Evolutionary conservation across 1,139 yeast species (phyloP), one percentile per base, ranked within the genome.

Genomic region (Taphrina flavorubra): DNA sequence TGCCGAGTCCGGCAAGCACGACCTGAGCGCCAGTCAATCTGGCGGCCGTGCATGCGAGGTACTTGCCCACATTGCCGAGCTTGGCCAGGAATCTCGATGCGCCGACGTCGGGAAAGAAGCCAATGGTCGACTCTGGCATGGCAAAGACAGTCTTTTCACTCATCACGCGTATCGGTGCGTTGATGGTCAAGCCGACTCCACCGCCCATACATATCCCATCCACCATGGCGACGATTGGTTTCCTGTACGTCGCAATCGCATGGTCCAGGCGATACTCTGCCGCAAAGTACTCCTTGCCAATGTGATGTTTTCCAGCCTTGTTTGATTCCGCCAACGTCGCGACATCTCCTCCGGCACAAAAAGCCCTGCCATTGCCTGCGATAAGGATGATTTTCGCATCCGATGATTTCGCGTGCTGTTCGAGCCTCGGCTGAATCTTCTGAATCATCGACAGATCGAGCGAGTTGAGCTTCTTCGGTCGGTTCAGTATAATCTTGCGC

Each of bases 51-150:
- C 94, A 81, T 16, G 97, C 95, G 72, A 91, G 81, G 78, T 90
- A 94, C 77, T 87, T 85, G 59, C 98, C 98, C 71, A 92, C 79
- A 75, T 89, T 86, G 71, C 90, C 91, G 72, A 92, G 80, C 73
- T 90, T 85, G 53, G 97, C 91, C 74, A 95, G 81, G 79, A 92
- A 92, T 79, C 90, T 92, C 6, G 96, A 87, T 53, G 96, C 88
- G 56, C 98, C 99, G 10, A 94, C 98, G 77, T 94, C 99, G 10
- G 97, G 97, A 81, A 90, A 90, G 78, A 92, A 91, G 0, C 99
- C 99, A 77, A 95, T 94, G 75, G 90, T 94, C 83, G 95, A 89
- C 79, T 94, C 99, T 6, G 99, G 99, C 99, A 94, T 95, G 71
- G 98, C 97, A 79, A 92, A 85, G 76, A 87, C 84, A 20, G 98